Conservation (phyloP, 2,329 filamentous ascomycete species). For the Verticillium nonalfalfae region DNA sequence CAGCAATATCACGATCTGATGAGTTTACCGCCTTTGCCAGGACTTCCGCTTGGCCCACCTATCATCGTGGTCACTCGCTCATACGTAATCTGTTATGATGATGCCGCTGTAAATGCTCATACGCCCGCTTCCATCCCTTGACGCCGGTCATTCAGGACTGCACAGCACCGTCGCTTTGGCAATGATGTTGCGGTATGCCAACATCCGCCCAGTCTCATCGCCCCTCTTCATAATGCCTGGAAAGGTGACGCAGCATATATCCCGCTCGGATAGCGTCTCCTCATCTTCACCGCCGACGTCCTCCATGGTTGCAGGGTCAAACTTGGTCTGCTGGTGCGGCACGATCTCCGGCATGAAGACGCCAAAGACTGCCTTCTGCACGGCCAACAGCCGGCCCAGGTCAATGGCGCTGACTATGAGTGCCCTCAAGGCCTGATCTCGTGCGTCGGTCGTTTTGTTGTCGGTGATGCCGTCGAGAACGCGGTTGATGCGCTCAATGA, state of each 20-base stretch:
- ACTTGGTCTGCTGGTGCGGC: conserved; percentile 47
- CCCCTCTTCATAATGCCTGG: conserved; percentile 59
- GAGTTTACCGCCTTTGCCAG: not conserved
- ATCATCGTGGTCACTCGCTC: not conserved
- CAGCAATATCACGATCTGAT: not conserved
- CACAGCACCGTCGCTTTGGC: conserved; percentile 62
- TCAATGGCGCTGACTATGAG: conserved; percentile 48
- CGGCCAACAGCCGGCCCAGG: conserved; percentile 47
- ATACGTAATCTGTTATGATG: not conserved
- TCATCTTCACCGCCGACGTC: conserved; percentile 59
- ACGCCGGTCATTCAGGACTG: conserved; percentile 31
- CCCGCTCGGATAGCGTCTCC: conserved; percentile 41
- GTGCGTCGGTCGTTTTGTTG: conserved; percentile 26
- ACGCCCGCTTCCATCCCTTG: not conserved
- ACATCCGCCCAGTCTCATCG: conserved; percentile 56
- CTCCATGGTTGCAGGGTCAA: conserved; percentile 57
- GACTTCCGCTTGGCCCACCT: too few species aligned
- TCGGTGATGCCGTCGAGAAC: conserved; percentile 45
- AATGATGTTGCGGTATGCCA: conserved; percentile 57
- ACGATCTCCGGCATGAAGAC: conserved; percentile 48
- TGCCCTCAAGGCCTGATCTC: conserved; percentile 46
- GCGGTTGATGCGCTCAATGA: conserved; percentile 39
- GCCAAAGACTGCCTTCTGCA: conserved; percentile 52
- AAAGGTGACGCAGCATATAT: conserved; percentile 57
- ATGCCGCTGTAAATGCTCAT: not conserved